Base-by-base conservation (phyloP, 1,139 yeast species). In the Petasospora fabianii region DNA sequence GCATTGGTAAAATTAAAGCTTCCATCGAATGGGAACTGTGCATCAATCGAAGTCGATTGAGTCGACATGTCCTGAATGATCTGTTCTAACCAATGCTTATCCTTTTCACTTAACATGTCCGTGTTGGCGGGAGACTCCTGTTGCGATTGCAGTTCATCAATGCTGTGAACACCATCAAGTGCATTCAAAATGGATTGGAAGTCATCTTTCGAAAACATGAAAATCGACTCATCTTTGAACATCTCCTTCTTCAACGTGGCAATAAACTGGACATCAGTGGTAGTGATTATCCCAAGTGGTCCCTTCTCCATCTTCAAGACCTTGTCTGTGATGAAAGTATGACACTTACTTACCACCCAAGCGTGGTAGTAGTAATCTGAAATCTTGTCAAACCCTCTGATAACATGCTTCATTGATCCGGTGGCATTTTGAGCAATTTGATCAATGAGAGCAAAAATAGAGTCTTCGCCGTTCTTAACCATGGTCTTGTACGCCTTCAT, bases 51-150 rank as follows among this genome's bases (percentile, higher is more conserved):
- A 4, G 35, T 26, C 1, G 43, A 40, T 9, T 36, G 43, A 3
- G 22, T 36, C 12, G 14, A 24, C 11, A 42, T 11, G 12, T 39
- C 48, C 14, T 44, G 44, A 13, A 47, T 28, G 15, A 44, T 35
- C 36, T 50, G 53, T n/a, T 48, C 52, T n/a, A 50, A 20, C 56
- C 56, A 52, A n/a, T 43, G 46, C 24, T 40, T 46, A 27, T 50
- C 52, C 24, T 41, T 42, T 7, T 47, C 49, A 28, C 13, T 42
- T 9, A 43, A 24, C 12, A 39, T 17, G 6, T 41, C 32, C 3
- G 35, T 10, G 24, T 30, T 38, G 38, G 34, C 39, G 7, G 44
- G 38, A 5, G 42, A 21, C 1, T n/a, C 20, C 10, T 34, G 13
- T 34, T 8, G 22, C 1, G 21, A n/a, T n/a, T 20, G 16, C n/a